phyloP scores from a whole-genome alignment of 495 filamentous ascomycete genomes.

The Aspergillus hancockii region DNA sequence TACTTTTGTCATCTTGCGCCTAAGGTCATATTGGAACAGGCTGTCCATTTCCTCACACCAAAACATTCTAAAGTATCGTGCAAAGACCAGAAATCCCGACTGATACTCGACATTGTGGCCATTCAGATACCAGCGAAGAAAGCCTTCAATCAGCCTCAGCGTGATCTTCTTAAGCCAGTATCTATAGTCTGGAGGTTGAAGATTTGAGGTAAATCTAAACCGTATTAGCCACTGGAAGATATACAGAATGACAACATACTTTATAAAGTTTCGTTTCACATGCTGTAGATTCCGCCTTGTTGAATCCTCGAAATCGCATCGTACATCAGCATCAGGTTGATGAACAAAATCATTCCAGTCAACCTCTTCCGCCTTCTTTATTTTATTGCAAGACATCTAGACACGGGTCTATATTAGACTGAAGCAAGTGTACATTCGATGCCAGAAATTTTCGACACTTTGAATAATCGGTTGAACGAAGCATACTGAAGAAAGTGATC shows the following conservation, averaged over 20 bases:
- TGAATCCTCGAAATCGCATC: conserved; percentile 3
- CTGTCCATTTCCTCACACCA: conserved; percentile 16
- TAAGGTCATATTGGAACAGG: conserved; percentile 10
- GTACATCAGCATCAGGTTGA: conserved; percentile 10
- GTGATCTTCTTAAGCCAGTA: conserved; percentile 14
- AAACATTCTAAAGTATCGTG: conserved; percentile 16
- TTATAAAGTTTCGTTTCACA: conserved; percentile 6
- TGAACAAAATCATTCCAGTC: conserved; percentile 17
- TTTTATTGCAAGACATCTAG: too few relatives aligned
- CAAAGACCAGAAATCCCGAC: conserved; percentile 16
- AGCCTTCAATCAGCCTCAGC: conserved; percentile 15
- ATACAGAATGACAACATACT: conserved; percentile 2
- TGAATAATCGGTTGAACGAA: too few relatives aligned
- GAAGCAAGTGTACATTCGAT: too few relatives aligned
- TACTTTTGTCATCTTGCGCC: conserved; percentile 11
- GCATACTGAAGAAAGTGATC: too few relatives aligned
- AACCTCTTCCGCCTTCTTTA: neutral
- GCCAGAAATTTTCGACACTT: too few relatives aligned
- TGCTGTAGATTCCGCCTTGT: conserved; percentile 6
- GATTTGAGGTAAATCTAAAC: conserved; percentile 4
- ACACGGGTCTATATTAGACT: too few relatives aligned
- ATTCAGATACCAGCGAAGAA: conserved; percentile 15
- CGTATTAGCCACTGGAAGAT: neutral
- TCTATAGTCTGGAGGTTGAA: conserved; percentile 7
- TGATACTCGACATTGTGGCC: conserved; percentile 14